Conservation (phyloP, 768 basidiomycete species). For the Rhizopogon roseolus region DNA sequence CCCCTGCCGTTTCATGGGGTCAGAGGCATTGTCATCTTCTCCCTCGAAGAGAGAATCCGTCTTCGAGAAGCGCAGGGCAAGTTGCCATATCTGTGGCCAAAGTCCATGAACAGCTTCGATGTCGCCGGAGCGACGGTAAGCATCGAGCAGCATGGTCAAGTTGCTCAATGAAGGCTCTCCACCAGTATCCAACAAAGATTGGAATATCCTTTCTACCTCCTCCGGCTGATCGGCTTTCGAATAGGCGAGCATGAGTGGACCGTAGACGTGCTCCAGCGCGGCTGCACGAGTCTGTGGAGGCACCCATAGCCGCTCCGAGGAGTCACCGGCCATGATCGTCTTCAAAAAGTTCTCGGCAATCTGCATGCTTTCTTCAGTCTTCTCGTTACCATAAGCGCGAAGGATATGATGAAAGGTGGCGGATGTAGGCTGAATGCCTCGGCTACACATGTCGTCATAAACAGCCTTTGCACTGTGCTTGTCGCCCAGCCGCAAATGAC, state of each 20-base stretch:
- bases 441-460: constrained; percentile 65
- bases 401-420: constrained; percentile 69
- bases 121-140: constrained; percentile 58
- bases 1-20: constrained; percentile 27
- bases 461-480: constrained; percentile 52
- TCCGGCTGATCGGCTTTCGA: constrained; percentile 36
- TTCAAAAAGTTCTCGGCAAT: constrained; percentile 66
- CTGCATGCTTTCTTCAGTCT: constrained; percentile 42
- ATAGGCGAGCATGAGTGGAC: constrained; percentile 56
- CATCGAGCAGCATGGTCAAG: constrained; percentile 64
- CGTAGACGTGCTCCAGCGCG: constrained; percentile 51
- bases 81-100: constrained; percentile 65
- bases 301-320: constrained; percentile 33
- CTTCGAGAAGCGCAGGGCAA: constrained; percentile 43
- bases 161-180: constrained; percentile 55
- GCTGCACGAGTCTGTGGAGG: constrained; percentile 33
- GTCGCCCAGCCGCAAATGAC: constrained; percentile 56
- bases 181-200: constrained; percentile 48
- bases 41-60: constrained; percentile 29
- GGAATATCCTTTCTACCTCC: constrained; percentile 54
- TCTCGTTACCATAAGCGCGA: constrained; percentile 49
- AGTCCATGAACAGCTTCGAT: constrained; percentile 49
- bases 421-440: constrained; percentile 62
- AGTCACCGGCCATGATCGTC: constrained; percentile 37
- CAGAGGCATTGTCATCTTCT: constrained; percentile 8